Evolutionary conservation across 768 basidiomycete genomes (phyloP), one percentile per base, ranked within the genome.

Genomic region (Baorangia bicolor): DNA sequence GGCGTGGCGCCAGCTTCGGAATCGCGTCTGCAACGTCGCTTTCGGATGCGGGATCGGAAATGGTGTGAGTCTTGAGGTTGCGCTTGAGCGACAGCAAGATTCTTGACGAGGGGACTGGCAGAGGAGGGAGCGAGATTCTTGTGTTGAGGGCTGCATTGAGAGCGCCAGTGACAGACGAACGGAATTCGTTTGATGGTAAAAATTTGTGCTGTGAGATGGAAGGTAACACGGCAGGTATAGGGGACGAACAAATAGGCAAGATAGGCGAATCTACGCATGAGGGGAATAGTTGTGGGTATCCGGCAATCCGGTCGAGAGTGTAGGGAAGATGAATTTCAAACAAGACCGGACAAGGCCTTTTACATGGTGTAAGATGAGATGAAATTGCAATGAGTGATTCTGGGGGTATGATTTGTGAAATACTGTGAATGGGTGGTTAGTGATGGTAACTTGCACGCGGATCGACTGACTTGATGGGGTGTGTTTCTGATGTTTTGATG

Each of bases 381-480:
- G 78, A 73, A 18, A 85, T 70, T 34, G 76, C 57, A 10, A 75
- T 57, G 18, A 84, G 62, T 7, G 78, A 69, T 49, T 84, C 80
- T 8, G 74, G 70, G 2, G 85, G 83, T 64, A 86, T 74, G 43
- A 86, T 75, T n/a, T 75, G 72, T 0, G 85, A 85, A 38, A 85
- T 77, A 57, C 82, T 83, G 62, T 34, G 25, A 43, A 38, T 31
- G 20, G 16, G 34, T 13, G 35, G 55, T 59, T 0, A 63, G 60
- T 28, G 28, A 25, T 20, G 41, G 49, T 3, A 42, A 21, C 6
- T 2, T 5, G 47, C 13, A 16, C 18, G 46, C 20, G 42, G 20
- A 49, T n/a, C 6, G 47, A 74, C 81, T 49, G 58, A 90, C 90
- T 92, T 91, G 67, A 95, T 89, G 8, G 92, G 92, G 71, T 93